Evolutionary conservation across 495 filamentous ascomycete species (phyloP), one percentile per base, ranked within the genome.

Genomic region (Neurospora sp.): DNA sequence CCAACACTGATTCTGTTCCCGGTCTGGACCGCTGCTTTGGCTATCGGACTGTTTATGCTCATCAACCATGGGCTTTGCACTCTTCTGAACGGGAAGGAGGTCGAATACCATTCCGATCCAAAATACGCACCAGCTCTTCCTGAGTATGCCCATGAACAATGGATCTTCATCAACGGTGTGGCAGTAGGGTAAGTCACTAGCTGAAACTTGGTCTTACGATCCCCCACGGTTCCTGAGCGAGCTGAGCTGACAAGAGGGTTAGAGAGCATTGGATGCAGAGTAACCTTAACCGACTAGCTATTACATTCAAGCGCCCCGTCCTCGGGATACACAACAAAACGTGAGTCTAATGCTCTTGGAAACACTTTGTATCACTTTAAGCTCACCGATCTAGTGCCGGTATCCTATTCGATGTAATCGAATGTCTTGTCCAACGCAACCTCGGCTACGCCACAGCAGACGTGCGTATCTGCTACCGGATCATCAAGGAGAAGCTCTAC

Each of bases 321-420:
- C 85, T 88, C 1, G 93, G 93, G n/a, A 86, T 96, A n/a, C 93
- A 94, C 74, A 97, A 96, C 77, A 88, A 86, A 59, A 96, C 92
- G 79, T 90, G 31, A 81, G 69, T 69, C 0, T 11, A 39, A 10
- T 31, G 21, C 37, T 31, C 19, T n/a, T 39, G 71, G 59, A n/a
- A 5, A 69, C 28, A 15, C 45, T 48, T 17, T 70, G 73, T 17
- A 70, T 74, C n/a, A 70, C 71, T 11, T 73, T 40, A 13, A 24
- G 54, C 54, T 73, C 3, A 72, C 71, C 21, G 10, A 31, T 19
- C 11, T 66, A 77, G 77, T 42, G 83, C 80, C 21, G 93, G 93
- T 4, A 83, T 94, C 62, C 76, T 93, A 19, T 92, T 92, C 71
- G 93, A 96, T 74, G 81, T 94, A 10, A 80, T 93, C 54, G 89